phyloP scores from a whole-genome alignment of 192 early-diverging fungal species.

The Linnemannia schmuckeri region DNA sequence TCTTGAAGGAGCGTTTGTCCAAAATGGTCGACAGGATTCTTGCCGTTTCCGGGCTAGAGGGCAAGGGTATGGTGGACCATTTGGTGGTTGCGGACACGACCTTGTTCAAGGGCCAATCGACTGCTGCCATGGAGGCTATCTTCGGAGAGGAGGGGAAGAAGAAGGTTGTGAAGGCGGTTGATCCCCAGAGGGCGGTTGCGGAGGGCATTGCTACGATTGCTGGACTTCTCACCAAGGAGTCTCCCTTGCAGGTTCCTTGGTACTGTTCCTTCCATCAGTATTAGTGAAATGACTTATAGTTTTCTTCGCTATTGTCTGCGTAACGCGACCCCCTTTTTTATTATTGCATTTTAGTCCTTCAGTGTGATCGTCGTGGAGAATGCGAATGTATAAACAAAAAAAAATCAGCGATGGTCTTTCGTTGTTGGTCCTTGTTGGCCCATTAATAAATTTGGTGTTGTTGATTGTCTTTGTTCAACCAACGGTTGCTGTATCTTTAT shows the following conservation, averaged over 20 bases:
- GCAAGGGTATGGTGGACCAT: not conserved
- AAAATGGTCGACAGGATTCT: not conserved
- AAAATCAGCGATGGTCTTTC: no score
- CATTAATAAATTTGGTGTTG: no score
- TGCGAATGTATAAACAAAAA: no score
- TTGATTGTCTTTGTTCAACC: no score
- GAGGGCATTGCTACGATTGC: not conserved
- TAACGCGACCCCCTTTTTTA: no score
- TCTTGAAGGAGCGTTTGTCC: not conserved
- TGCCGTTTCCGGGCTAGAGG: not conserved
- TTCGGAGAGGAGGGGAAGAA: not conserved
- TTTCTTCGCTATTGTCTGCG: no score
- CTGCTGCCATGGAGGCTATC: not conserved
- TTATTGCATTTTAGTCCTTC: no score
- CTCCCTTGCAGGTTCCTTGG: not conserved
- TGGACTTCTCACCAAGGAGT: not conserved
- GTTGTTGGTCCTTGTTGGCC: no score
- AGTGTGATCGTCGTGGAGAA: no score
- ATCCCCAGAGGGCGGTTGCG: not conserved
- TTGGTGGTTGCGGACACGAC: slow-evolving; percentile 1
- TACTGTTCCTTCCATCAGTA: no score
- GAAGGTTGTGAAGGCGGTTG: not conserved
- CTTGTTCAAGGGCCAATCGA: not conserved
- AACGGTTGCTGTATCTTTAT: no score
- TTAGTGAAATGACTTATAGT: no score